phyloP scores from a whole-genome alignment of 139 green algal genomes.

The Yamagishiella unicocca region DNA sequence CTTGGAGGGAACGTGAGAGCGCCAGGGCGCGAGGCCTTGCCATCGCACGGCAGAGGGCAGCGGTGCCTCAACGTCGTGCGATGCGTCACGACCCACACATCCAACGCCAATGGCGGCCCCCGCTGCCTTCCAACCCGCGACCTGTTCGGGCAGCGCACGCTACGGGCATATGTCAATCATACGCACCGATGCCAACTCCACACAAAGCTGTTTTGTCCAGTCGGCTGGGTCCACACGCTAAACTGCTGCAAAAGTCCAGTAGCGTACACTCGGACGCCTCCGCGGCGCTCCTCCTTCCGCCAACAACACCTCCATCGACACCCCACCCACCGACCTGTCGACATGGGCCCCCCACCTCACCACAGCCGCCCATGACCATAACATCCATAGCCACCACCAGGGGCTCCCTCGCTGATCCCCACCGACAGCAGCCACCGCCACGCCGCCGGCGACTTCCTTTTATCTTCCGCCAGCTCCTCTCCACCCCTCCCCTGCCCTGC shows the following conservation, averaged over 20 bases:
- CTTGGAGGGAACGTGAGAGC: neutral
- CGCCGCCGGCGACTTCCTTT: neutral
- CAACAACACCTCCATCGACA: neutral
- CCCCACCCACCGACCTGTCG: neutral
- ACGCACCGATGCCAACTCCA: no score
- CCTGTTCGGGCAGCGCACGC: no score
- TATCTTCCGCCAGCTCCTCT: neutral
- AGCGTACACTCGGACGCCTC: no score
- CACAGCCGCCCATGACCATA: neutral
- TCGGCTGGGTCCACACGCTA: no score
- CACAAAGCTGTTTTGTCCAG: no score
- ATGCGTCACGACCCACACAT: neutral
- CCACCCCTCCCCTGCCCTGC: neutral
- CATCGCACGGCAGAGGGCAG: neutral
- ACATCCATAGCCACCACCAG: neutral
- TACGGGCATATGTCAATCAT: no score
- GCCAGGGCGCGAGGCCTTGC: neutral
- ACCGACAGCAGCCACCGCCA: neutral
- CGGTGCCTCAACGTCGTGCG: neutral
- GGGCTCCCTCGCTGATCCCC: neutral
- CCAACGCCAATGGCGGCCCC: neutral
- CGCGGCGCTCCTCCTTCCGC: neutral
- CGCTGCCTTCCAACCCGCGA: no score
- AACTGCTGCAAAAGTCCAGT: no score
- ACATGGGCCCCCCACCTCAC: neutral